phyloP scores from a whole-genome alignment of 2,329 filamentous ascomycete species.

The Colletotrichum cereale region DNA sequence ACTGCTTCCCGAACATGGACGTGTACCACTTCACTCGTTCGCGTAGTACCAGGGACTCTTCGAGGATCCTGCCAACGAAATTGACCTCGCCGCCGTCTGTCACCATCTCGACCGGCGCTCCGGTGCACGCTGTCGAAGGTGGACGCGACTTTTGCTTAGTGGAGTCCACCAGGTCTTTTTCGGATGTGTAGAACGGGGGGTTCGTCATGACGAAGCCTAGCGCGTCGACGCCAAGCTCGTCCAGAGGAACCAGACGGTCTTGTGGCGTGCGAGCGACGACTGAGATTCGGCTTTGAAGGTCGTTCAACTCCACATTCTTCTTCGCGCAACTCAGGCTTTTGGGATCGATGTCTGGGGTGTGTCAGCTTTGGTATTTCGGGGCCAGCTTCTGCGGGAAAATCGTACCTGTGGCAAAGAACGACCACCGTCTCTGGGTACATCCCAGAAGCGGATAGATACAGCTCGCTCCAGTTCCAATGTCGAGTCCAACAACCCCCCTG shows the following conservation, averaged over 20 bases:
- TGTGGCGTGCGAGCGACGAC: slow-evolving; percentile 67
- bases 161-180: slow-evolving; percentile 74
- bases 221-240: slow-evolving; percentile 60
- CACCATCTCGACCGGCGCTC: slow-evolving; percentile 87
- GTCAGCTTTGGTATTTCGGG: not conserved
- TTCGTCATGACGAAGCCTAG: slow-evolving; percentile 94
- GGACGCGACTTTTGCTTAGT: slow-evolving; percentile 75
- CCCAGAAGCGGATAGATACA: slow-evolving; percentile 91
- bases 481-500: slow-evolving; percentile 76
- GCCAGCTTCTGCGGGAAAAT: not conserved
- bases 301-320: slow-evolving; percentile 76
- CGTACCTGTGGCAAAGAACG: slow-evolving; percentile 73
- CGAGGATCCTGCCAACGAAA: slow-evolving; percentile 79
- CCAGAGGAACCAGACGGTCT: slow-evolving; percentile 73
- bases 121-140: slow-evolving; percentile 81
- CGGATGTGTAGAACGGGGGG: slow-evolving; percentile 90
- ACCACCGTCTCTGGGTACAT: slow-evolving; percentile 79
- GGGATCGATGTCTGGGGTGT: slow-evolving; percentile 76
- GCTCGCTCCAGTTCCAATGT: slow-evolving; percentile 91
- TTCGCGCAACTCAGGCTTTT: slow-evolving; percentile 75
- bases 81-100: slow-evolving; percentile 80
- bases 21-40: slow-evolving; percentile 86
- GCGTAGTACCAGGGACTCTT: slow-evolving; percentile 73
- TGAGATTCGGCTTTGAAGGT: slow-evolving; percentile 72
- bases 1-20: slow-evolving; percentile 87